These are phyloP conservation scores for Fusarium sp. DNA, from an alignment of 2,329 filamentous ascomycete species.

Conservation along the genomic window DNA sequence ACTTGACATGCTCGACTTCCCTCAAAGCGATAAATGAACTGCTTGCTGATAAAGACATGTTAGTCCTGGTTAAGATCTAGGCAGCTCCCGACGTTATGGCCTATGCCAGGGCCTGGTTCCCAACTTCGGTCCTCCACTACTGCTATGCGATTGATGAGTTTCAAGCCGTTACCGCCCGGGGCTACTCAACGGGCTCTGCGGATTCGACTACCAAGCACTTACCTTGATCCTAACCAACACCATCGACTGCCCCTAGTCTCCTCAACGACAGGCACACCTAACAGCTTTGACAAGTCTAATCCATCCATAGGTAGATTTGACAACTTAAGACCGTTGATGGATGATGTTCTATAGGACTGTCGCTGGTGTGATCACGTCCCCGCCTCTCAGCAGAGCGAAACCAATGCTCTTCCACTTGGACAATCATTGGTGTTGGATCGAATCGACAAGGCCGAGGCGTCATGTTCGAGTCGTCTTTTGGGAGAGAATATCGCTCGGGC, in stretches of 20 bases:
- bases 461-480: neutral
- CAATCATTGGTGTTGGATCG: neutral
- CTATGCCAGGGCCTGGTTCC: neutral
- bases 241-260: neutral
- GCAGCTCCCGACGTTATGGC: too few species aligned
- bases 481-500: neutral
- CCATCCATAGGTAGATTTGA: too few species aligned
- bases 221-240: neutral
- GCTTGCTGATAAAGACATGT: neutral
- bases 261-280: neutral
- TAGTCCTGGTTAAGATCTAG: neutral
- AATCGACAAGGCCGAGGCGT: neutral
- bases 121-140: neutral
- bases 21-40: neutral
- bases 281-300: neutral
- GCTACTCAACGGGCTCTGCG: neutral
- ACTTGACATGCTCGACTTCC: neutral
- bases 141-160: neutral
- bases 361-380: too few species aligned
- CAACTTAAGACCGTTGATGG: neutral
- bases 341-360: neutral
- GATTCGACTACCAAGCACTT: neutral
- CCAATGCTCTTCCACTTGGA: neutral
- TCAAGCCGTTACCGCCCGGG: rapidly evolving
- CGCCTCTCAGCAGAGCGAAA: neutral